Evolutionary conservation across 2,329 filamentous ascomycete genomes (phyloP).

Genomic region (Neurospora crassa): DNA sequence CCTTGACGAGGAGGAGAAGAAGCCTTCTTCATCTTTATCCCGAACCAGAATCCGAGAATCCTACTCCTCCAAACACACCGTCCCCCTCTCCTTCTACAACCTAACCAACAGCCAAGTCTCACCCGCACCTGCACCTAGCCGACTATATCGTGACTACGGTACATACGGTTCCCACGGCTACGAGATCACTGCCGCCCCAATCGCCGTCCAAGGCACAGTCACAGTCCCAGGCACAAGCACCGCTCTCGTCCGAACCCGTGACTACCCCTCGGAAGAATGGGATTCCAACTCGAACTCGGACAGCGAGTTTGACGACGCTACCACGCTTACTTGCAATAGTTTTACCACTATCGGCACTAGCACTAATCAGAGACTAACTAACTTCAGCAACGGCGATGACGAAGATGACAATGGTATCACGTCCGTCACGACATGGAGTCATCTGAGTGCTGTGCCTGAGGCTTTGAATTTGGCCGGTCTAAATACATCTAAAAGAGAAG

Average conservation of each 20-base stretch:
- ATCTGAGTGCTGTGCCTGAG: not conserved
- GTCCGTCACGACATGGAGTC: not conserved
- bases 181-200: not conserved
- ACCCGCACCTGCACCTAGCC: not conserved
- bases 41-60: not conserved
- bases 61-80: not conserved
- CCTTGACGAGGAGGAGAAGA: not conserved
- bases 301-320: not conserved
- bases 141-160: not conserved
- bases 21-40: conserved; percentile 1
- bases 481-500: not conserved
- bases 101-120: not conserved
- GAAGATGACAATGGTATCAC: not conserved
- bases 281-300: not conserved
- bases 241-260: not conserved
- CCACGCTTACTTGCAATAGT: not conserved
- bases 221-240: not conserved
- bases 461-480: not conserved
- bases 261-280: not conserved
- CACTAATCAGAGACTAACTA: not conserved
- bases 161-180: not conserved
- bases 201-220: not conserved
- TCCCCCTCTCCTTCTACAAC: not conserved
- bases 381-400: not conserved
- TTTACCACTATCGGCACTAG: not conserved